Conservation (phyloP, 106 monocot genomes). For the Dendrobium catenatum region DNA sequence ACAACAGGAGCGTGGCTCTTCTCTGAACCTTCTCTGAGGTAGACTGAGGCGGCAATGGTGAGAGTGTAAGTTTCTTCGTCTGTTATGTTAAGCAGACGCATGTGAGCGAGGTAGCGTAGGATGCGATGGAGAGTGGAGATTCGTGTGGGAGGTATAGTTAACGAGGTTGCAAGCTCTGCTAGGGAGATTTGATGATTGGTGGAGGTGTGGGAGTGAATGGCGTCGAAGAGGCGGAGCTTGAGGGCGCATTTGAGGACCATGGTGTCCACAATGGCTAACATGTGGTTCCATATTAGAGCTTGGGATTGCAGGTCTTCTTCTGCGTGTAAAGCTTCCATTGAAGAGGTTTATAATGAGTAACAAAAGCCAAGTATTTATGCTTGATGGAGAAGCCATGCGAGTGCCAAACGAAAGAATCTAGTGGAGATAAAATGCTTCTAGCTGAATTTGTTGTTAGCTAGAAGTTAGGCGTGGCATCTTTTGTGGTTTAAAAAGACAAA, state of each 20-base stretch:
- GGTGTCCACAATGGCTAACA: neutral
- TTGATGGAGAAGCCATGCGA: no score
- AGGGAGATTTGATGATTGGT: constrained; percentile 2
- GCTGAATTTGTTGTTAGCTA: no score
- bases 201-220: neutral
- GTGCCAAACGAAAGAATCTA: no score
- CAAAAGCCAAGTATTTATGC: no score
- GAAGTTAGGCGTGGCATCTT: no score
- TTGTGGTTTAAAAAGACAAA: no score
- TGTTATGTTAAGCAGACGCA: neutral
- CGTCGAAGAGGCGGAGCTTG: constrained; percentile 18
- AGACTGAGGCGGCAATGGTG: neutral
- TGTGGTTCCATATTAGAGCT: constrained; percentile 3
- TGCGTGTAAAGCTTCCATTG: no score
- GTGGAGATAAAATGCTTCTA: no score
- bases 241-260: constrained; percentile 21
- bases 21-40: constrained; percentile 4
- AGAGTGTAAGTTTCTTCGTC: neutral
- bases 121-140: constrained; percentile 6
- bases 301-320: constrained; percentile 1
- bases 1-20: neutral
- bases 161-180: constrained; percentile 3
- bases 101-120: constrained; percentile 12
- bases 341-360: neutral
- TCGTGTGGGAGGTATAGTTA: neutral